Percentiles rank a stretch among this genome's conserved stretches.
Conservation (phyloP, 805 yeast genomes). For the Brettanomyces bruxellensis region DNA sequence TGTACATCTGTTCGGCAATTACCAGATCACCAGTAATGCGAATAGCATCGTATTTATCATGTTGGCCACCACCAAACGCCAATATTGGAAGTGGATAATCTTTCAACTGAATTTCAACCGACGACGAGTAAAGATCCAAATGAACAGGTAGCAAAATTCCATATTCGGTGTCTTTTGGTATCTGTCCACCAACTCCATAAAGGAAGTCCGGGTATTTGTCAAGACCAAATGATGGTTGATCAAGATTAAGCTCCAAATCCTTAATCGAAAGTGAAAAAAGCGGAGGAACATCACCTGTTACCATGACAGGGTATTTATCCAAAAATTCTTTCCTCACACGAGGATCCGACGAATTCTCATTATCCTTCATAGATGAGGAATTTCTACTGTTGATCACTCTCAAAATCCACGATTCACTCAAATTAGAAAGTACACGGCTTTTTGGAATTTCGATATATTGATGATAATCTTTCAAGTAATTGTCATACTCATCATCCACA, state of each 20-base stretch:
- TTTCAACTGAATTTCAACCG: slow-evolving; percentile 35
- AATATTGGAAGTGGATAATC: slow-evolving; percentile 54
- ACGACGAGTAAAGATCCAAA: slow-evolving; percentile 33
- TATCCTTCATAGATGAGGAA: neutral
- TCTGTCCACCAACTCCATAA: slow-evolving; percentile 35
- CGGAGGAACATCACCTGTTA: slow-evolving; percentile 34
- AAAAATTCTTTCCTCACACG: slow-evolving; percentile 17
- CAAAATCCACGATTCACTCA: slow-evolving; percentile 25
- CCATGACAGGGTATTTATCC: slow-evolving; percentile 20
- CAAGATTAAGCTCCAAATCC: slow-evolving; percentile 38
- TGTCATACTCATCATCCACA: slow-evolving; percentile 16
- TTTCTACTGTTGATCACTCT: slow-evolving; percentile 10
- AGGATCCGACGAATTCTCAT: slow-evolving; percentile 17
- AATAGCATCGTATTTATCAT: slow-evolving; percentile 25
- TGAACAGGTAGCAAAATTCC: slow-evolving; percentile 47
- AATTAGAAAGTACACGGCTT: slow-evolving; percentile 17
- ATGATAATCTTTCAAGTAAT: slow-evolving; percentile 15
- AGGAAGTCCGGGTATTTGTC: slow-evolving; percentile 37
- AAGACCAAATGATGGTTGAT: slow-evolving; percentile 43
- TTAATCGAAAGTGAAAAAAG: slow-evolving; percentile 43
- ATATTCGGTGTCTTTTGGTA: slow-evolving; percentile 43
- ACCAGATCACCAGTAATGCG: slow-evolving; percentile 39
- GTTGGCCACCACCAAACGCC: slow-evolving; percentile 40
- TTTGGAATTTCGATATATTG: slow-evolving; percentile 18
- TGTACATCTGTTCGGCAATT: slow-evolving; percentile 51